Base-by-base conservation (phyloP, 2,329 filamentous ascomycete genomes). In the Neonectria neomacrospora region DNA sequence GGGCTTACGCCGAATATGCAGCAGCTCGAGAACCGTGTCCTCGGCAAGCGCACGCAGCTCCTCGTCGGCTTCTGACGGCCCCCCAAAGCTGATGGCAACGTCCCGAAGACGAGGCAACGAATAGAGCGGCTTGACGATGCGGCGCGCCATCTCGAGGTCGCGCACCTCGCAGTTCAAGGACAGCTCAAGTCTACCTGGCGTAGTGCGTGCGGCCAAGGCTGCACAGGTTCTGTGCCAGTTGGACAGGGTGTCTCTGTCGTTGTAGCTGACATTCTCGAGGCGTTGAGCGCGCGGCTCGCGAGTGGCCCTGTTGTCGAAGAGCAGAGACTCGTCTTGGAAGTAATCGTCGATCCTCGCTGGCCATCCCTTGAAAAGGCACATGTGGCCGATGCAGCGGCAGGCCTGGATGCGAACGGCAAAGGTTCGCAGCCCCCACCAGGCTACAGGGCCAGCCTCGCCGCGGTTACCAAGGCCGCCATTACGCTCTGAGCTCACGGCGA, bases 51-150 rank as follows among this genome's bases (percentile, higher is more conserved):
- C 5, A 16, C 45, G 8, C 5, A 30, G 16, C 14, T 10, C 45
- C 1, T 14, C 7, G n/a, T 2, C 1, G 2, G 10, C 22, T 12
- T 32, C 14, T 3, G 26, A 26, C 23, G 23, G 23, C n/a, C 23
- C 12, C 22, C 30, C 48, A 22, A 52, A 52, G 48, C 28, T 52
- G 28, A 52, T 52, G 30, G 16, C 48, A 32, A 52, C 30, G 11
- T 52, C 22, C 14, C 28, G 28, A 32, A 52, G 28, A 3, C n/a
- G 48, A 20, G 28, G 28, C 28, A 34, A 18, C n/a, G 48, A 52
- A 18, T 37, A 52, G 12, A 52, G 48, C 7, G 48, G 48, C 16
- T 20, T 28, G 6, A 52, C 28, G 28, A 52, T 37, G n/a, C 30
- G 48, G 5, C 37, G 6, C 3, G 48, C 48, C n/a, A 52, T 2